phyloP scores from a whole-genome alignment of 179 eudicot species.

The Beta macrorhiza region DNA sequence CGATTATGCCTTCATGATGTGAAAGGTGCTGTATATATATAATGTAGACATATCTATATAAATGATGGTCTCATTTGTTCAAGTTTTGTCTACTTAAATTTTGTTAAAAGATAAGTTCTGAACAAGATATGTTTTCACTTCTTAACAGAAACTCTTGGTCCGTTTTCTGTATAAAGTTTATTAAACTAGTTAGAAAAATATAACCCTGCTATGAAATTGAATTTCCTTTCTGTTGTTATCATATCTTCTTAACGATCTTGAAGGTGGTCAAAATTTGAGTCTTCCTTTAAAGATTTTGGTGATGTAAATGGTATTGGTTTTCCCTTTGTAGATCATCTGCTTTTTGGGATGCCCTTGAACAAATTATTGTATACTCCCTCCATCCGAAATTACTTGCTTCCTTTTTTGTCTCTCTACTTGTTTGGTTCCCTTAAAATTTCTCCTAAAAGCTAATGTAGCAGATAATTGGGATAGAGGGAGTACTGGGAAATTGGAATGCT shows the following conservation, averaged over 20 bases:
- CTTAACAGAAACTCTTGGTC: background rate
- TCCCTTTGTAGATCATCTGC: background rate
- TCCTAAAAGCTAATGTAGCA: too few relatives aligned
- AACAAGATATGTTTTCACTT: background rate
- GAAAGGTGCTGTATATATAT: background rate
- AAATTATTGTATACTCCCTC: too few relatives aligned
- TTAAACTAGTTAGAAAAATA: too few relatives aligned
- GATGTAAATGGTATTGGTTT: background rate
- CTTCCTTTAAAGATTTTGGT: background rate
- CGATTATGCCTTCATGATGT: background rate
- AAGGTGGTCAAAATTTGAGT: background rate
- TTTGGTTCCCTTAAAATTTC: too few relatives aligned
- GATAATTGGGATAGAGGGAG: too few relatives aligned
- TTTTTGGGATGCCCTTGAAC: background rate
- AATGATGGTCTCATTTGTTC: background rate
- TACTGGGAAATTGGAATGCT: background rate
- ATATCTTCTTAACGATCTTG: background rate
- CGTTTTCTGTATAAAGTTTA: too few relatives aligned
- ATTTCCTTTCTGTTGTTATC: background rate
- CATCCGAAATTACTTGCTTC: too few relatives aligned
- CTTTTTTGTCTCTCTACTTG: too few relatives aligned
- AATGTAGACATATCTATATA: background rate
- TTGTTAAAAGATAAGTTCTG: too few relatives aligned
- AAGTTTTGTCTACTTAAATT: background rate
- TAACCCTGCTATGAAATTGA: too few relatives aligned